Percentiles rank a stretch among this genome's conserved stretches.
phyloP scores from a whole-genome alignment of 306 rosid genomes.

The Lathyrus oleraceus region DNA sequence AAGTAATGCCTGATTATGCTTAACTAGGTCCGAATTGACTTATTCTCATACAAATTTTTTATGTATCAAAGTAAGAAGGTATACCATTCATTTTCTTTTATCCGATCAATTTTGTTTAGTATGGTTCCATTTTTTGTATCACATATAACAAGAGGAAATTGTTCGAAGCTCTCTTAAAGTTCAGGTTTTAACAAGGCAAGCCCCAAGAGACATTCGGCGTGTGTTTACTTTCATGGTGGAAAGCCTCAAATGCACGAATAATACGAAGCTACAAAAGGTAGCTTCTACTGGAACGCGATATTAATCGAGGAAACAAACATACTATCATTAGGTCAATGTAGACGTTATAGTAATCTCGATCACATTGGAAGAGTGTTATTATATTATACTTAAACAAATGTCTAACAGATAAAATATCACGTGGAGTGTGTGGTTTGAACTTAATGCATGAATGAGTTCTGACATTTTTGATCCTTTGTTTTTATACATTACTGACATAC shows the following conservation, averaged over 20 bases:
- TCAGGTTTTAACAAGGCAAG: slow-evolving; percentile 27
- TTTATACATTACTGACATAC: slow-evolving; percentile 24
- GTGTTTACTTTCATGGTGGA: no score
- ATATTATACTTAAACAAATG: slow-evolving; percentile 32
- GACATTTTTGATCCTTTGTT: slow-evolving; percentile 37
- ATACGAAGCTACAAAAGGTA: no score
- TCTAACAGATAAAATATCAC: slow-evolving; percentile 41
- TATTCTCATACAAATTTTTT: slow-evolving; percentile 34
- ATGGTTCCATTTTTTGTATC: slow-evolving; percentile 37
- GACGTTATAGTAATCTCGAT: slow-evolving; percentile 31
- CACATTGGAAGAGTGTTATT: slow-evolving; percentile 30
- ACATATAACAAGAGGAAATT: slow-evolving; percentile 32
- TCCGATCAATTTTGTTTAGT: background rate
- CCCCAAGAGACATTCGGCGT: slow-evolving; percentile 21
- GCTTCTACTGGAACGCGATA: no score
- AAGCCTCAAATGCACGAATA: no score
- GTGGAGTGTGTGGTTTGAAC: slow-evolving; percentile 32
- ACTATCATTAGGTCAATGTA: slow-evolving; percentile 39
- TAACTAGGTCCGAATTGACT: slow-evolving; percentile 49
- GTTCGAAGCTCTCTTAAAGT: slow-evolving; percentile 41
- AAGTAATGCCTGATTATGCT: slow-evolving; percentile 85
- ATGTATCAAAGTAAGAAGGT: slow-evolving; percentile 45
- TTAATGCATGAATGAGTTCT: slow-evolving; percentile 19
- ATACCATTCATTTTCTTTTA: slow-evolving; percentile 39
- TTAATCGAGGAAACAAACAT: no score